Base-by-base conservation (phyloP, 345 rosid species). In the Ceriops decandra region DNA sequence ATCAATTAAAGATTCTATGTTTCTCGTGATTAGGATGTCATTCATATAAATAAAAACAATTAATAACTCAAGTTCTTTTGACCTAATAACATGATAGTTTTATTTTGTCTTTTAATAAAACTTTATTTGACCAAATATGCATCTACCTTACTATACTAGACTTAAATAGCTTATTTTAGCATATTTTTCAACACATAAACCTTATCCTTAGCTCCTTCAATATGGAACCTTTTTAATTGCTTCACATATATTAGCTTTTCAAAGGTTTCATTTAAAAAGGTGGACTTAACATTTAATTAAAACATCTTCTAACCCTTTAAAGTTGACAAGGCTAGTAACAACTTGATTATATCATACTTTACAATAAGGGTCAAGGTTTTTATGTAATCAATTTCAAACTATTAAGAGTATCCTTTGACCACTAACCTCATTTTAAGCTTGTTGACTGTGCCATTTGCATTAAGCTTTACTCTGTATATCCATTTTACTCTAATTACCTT, bases 401-500 rank as follows among this genome's bases (percentile, higher is more conserved):
- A 1, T 28, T 28, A 1, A 28, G 4, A 28, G 30, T 28, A 28
- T 28, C 3, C 30, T 28, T 28, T 28, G 2, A 28, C 30, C 30
- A 28, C 30, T 0, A 28, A 28, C 3, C 30, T 28, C 3, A 3
- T 28, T 28, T 28, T 28, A 3, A 28, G 3, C 30, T 67, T 54
- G 3, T 35, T 32, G 9, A 31, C 1, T 31, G 1, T 24, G 30
- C 10, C 71, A 68, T 36, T 0, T 3, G 15, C 6, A 57, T 68
- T 68, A 0, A 53, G 15, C 27, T 68, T 56, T 0, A 1, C 36
- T 16, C 0, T 7, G 3, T n/a, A 36, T 19, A 57, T 56, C 53
- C 38, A 68, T 54, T 56, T 38, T 4, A 57, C 15, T 11, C 57
- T 56, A 35, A 68, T 46, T 13, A 68, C 63, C 30, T 28, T 57